Base-by-base conservation (phyloP, 768 basidiomycete species). In the Pleurotus djamor region DNA sequence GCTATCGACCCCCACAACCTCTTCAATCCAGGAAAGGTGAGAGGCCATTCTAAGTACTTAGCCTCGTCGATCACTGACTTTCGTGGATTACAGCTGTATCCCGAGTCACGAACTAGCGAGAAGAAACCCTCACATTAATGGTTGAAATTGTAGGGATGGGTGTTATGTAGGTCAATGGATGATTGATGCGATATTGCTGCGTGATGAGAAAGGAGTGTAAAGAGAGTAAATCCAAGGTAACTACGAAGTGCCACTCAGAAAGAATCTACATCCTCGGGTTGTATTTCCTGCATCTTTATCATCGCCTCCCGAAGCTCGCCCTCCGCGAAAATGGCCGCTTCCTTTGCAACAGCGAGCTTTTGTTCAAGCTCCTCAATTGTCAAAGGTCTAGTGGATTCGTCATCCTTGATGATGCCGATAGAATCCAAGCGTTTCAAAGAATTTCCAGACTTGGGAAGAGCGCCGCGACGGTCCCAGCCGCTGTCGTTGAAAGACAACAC, bases 11-110 rank as follows among this genome's bases (percentile, higher is more conserved):
- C 94, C 0, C 67, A 83, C 49, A 86, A 90, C 65, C 75, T 97
- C 51, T 79, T 95, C 71, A 97, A 96, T 69, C 94, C 94, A 5
- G 93, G 90, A 44, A 95, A 96, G 74, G 82, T 79, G 63, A 57
- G 59, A 36, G 37, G 38, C 38, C 38, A 9, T 10, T 41, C 38
- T 41, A 1, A 28, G 21, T 28, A 28, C 21, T 28, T 28, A 28
- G 21, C 21, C 21, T 28, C 21, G 21, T 28, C 21, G 21, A 28
- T 28, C 21, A 28, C 21, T 28, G 21, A 28, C 21, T 28, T 28
- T 28, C 21, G 21, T 28, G 21, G 21, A 28, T 28, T n/a, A n/a
- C 10, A 47, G 45, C 5, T 47, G 14, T 47, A 47, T 47, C 45
- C 45, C 5, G 41, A 43, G 10, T 28, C 21, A 28, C 21, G 21